A percentile compares a stretch with the other conserved stretches of the same genome.
Conservation (phyloP, 2,329 filamentous ascomycete species). For the Nigrospora osmanthi region DNA sequence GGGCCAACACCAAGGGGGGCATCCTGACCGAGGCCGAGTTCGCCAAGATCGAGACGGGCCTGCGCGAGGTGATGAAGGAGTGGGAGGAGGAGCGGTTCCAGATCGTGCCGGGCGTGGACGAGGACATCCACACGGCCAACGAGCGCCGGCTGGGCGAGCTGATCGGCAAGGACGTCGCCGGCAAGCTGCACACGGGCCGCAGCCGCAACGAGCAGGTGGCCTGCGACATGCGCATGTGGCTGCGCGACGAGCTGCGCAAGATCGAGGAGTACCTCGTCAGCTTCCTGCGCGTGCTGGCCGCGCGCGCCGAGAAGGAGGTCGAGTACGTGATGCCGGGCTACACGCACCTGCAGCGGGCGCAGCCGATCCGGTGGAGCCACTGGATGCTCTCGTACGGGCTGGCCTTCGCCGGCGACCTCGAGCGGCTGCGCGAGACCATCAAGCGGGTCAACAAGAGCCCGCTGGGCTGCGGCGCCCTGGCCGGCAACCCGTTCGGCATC, state of each 20-base stretch:
- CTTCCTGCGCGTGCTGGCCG: conserved; percentile 59
- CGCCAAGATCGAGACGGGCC: conserved; percentile 62
- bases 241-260: conserved; percentile 63
- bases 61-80: conserved; percentile 48
- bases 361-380: conserved; percentile 67
- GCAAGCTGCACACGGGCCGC: conserved; percentile 83
- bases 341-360: conserved; percentile 67
- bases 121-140: conserved; percentile 18
- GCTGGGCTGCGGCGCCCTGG: conserved; percentile 63
- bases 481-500: conserved; percentile 68
- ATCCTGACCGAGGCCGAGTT: conserved; percentile 72
- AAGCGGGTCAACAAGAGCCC: conserved; percentile 58
- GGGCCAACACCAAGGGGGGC: conserved; percentile 67
- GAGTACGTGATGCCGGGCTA: conserved; percentile 69
- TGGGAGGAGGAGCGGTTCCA: conserved; percentile 43
- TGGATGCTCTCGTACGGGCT: conserved; percentile 64
- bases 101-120: conserved; percentile 32
- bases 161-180: conserved; percentile 76
- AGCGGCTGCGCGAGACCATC: conserved; percentile 60
- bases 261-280: conserved; percentile 63
- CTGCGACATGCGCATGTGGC: conserved; percentile 85
- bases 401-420: conserved; percentile 58
- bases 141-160: conserved; percentile 64
- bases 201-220: conserved; percentile 88
- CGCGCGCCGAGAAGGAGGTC: conserved; percentile 61